A percentile compares a stretch with the other conserved stretches of the same genome.
Evolutionary conservation across 2,329 filamentous ascomycete species (phyloP).

Genomic region (Pseudohalonectria lignicola): DNA sequence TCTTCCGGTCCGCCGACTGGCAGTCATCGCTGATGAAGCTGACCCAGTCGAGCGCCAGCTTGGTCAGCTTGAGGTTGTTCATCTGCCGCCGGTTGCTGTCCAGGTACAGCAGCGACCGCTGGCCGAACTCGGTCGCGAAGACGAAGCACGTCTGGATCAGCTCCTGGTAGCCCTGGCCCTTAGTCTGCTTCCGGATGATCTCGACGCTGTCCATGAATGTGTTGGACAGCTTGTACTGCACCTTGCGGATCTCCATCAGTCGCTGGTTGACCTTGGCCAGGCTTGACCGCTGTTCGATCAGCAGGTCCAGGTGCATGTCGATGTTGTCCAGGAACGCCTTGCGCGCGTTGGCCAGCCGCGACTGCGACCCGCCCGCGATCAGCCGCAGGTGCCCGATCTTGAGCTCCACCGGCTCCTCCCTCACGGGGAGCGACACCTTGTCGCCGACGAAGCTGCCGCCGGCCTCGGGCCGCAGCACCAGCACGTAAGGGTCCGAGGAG

Average conservation of each 20-base stretch:
- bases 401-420: constrained; percentile 72
- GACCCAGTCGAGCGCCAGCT: constrained; percentile 91
- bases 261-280: constrained; percentile 84
- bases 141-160: constrained; percentile 96
- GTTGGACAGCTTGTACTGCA: constrained; percentile 92
- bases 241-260: constrained; percentile 88
- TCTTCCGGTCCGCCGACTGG: constrained; percentile 84
- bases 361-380: constrained; percentile 77
- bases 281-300: constrained; percentile 88
- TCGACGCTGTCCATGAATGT: constrained; percentile 98
- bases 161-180: constrained; percentile 80
- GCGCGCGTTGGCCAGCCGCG: constrained; percentile 68
- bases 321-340: constrained; percentile 66
- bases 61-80: constrained; percentile 93
- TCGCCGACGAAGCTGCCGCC: constrained; percentile 73
- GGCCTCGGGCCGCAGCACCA: constrained; percentile 76
- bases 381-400: constrained; percentile 79
- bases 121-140: constrained; percentile 97
- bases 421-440: constrained; percentile 57
- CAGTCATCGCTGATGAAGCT: constrained; percentile 98
- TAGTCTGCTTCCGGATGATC: constrained; percentile 77
- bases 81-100: constrained; percentile 90
- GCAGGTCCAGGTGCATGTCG: constrained; percentile 74
- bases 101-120: constrained; percentile 89
- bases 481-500: constrained; percentile 67